Percentiles rank a stretch among this genome's conserved stretches.
These are phyloP conservation scores for Colletotrichum coccodes DNA, from an alignment of 2,329 filamentous ascomycete species.

Conservation along the genomic window DNA sequence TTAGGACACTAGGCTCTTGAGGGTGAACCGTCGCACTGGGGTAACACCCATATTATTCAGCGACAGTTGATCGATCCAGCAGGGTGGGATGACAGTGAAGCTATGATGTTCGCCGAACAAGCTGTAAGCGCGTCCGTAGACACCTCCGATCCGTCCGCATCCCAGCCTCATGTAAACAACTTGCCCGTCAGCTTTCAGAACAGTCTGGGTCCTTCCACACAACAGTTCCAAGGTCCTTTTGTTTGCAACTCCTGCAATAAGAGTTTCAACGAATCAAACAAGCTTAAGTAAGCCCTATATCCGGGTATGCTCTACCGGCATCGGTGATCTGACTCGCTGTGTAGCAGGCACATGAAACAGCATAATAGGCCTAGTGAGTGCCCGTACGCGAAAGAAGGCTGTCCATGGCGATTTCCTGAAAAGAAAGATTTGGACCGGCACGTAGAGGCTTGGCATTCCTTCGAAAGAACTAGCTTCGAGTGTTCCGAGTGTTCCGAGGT, in stretches of 20 bases:
- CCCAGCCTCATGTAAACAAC: neutral
- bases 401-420: neutral
- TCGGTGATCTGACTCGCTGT: neutral
- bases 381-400: neutral
- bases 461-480: neutral
- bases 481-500: neutral
- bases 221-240: neutral
- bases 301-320: too few relatives aligned
- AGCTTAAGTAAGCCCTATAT: too few relatives aligned
- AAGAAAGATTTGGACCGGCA: neutral
- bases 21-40: neutral
- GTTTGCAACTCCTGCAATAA: neutral
- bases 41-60: neutral
- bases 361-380: neutral
- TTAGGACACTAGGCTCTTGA: neutral
- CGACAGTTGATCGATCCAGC: neutral
- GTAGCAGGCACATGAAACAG: slow-evolving; percentile 1
- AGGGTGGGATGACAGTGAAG: neutral
- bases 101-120: neutral
- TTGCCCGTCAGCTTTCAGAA: neutral
- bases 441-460: neutral
- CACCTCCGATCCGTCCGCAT: fast-evolving
- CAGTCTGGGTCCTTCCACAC: neutral
- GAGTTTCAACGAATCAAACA: neutral
- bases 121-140: neutral